Evolutionary conservation across 2,329 filamentous ascomycete species (phyloP).

Genomic region (Emergomyces orientalis): DNA sequence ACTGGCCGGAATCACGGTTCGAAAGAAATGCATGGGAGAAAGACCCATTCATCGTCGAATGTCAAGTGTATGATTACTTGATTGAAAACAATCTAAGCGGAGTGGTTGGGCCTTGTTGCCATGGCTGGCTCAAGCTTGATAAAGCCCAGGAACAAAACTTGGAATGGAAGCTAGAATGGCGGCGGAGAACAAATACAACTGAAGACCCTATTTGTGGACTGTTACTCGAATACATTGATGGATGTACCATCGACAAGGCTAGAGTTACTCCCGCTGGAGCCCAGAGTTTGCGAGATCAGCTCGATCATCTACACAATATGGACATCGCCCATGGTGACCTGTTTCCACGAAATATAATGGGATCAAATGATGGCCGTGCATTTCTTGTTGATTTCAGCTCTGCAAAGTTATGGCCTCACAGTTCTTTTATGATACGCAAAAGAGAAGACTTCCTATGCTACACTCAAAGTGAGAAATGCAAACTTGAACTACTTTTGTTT

Average conservation of each 20-base stretch:
- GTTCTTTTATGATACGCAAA: constrained; percentile 4
- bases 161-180: constrained; percentile 1
- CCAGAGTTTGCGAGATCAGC: constrained; percentile 7
- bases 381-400: constrained; percentile 7
- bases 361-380: constrained; percentile 3
- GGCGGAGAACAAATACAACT: constrained; percentile 7
- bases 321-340: constrained; percentile 6
- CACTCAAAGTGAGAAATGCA: neutral
- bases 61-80: constrained; percentile 11
- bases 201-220: constrained; percentile 9
- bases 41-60: constrained; percentile 14
- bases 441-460: neutral
- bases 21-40: constrained; percentile 6
- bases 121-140: constrained; percentile 6
- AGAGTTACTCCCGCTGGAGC: neutral
- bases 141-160: constrained; percentile 3
- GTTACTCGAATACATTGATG: constrained; percentile 10
- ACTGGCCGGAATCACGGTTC: constrained; percentile 9
- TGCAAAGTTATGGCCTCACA: constrained; percentile 5
- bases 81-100: constrained; percentile 8
- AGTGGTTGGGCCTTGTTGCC: constrained; percentile 5
- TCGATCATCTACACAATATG: constrained; percentile 6
- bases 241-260: constrained; percentile 6
- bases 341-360: constrained; percentile 7
- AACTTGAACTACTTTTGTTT: constrained; percentile 7